Base-by-base conservation (phyloP, 78 protist genomes). In the Dictyostelium citrinum region DNA sequence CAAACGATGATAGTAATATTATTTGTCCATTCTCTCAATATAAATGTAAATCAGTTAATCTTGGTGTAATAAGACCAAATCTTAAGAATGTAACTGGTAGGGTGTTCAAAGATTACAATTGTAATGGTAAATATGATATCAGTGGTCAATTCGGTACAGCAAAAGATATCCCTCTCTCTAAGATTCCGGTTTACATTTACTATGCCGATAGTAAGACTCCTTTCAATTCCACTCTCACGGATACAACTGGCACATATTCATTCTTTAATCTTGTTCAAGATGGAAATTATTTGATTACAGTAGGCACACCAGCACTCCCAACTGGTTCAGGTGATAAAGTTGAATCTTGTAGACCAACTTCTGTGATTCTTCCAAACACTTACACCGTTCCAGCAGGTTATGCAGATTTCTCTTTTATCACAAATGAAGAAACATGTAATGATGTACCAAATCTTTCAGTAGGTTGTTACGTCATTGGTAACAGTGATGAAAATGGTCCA, bases 391-490 rank as follows among this genome's bases (percentile, higher is more conserved):
- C 61, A 78, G 20, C 39, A 1, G 45, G 64, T 35, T 35, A 7
- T 4, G 41, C 64, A 5, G 83, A 84, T 37, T 84, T 84, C 83
- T 72, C 83, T 2, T 84, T 84, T 46, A 84, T 84, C 16, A 84
- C 91, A 10, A 78, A 84, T 75, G 91, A 84, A 75, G 91, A 84
- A n/a, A 29, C 29, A 27, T 84, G 91, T 84, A 20, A 49, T 31
- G 91, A 84, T 84, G 29, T 49, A 12, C 91, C 91, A 33, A 35
- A 45, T 5, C 46, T 84, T 17, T 68, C 76, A 17, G 77, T 82
- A 0, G 43, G 83, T 22, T 84, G 91, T 39, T 84, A 31, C 20
- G 91, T 84, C 17, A 45, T 41, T 37, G 91, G 91, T 39, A 55
- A 80, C 24, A 39, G 55, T 14, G 49, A 29, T 37, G 39, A 16